Conservation (phyloP, 2,329 filamentous ascomycete species). For the Myriangium duriaei region DNA sequence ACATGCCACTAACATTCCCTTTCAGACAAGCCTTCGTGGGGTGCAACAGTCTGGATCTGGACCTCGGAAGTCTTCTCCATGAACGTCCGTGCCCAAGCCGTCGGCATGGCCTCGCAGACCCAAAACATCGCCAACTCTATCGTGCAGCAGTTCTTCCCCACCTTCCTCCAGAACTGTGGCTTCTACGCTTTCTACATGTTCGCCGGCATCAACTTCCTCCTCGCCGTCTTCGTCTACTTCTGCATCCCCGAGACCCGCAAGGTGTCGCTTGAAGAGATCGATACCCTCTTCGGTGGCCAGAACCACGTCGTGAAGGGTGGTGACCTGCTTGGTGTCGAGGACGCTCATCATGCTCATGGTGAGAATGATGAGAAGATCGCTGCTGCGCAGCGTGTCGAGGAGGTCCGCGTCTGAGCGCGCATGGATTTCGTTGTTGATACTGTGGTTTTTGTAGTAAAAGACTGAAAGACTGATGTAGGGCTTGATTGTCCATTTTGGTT, state of each 20-base stretch:
- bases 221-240: slow-evolving; percentile 31
- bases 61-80: slow-evolving; percentile 57
- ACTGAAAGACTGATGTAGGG: too few species aligned
- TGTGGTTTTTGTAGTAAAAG: too few species aligned
- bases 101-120: slow-evolving; percentile 50
- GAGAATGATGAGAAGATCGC: slow-evolving; percentile 8
- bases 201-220: slow-evolving; percentile 32
- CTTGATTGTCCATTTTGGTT: too few species aligned
- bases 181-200: slow-evolving; percentile 47
- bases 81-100: slow-evolving; percentile 59
- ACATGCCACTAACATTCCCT: slow-evolving; percentile 5
- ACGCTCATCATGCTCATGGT: slow-evolving; percentile 21
- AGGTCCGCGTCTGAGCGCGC: too few species aligned
- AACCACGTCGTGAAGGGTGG: slow-evolving; percentile 45
- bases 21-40: slow-evolving; percentile 53
- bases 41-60: slow-evolving; percentile 59
- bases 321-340: slow-evolving; percentile 29
- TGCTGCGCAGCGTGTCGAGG: slow-evolving; percentile 14
- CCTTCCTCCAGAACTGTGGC: slow-evolving; percentile 47
- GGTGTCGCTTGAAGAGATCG: slow-evolving; percentile 44
- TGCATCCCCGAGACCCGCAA: slow-evolving; percentile 32
- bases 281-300: slow-evolving; percentile 42
- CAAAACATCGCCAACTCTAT: slow-evolving; percentile 53
- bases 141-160: slow-evolving; percentile 59
- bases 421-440: too few species aligned